These are phyloP conservation scores for Heracleum sosnowskyi DNA, from an alignment of 129 eudicot genomes.

Conservation along the genomic window DNA sequence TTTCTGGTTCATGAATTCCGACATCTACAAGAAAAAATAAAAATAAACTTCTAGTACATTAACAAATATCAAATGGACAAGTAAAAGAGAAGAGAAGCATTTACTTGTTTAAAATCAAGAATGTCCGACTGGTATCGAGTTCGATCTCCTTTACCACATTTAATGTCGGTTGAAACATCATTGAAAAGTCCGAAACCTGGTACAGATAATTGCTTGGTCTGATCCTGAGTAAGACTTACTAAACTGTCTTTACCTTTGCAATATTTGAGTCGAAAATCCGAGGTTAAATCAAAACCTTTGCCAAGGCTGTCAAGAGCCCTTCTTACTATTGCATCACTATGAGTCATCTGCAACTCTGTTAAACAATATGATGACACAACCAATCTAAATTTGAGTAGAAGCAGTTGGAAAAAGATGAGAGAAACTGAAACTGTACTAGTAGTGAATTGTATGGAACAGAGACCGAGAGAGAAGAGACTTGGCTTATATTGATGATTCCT, in stretches of 20 bases:
- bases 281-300: constrained; percentile 83
- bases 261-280: constrained; percentile 81
- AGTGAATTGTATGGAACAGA: background rate
- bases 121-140: constrained; percentile 76
- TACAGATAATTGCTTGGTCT: constrained; percentile 33
- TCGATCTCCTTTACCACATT: constrained; percentile 88
- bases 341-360: background rate
- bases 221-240: constrained; percentile 45
- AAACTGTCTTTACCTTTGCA: constrained; percentile 69
- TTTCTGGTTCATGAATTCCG: constrained; percentile 55
- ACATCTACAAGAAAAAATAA: constrained; percentile 46
- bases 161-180: constrained; percentile 61
- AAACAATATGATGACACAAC: background rate
- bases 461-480: background rate
- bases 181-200: constrained; percentile 65
- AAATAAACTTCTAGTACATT: background rate
- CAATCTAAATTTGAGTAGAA: background rate
- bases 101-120: constrained; percentile 76
- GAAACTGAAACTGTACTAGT: background rate
- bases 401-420: background rate
- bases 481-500: background rate
- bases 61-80: background rate
- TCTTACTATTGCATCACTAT: constrained; percentile 29
- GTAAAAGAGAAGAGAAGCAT: background rate
- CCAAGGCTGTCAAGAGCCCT: constrained; percentile 70